Base-by-base conservation (phyloP, 1,139 yeast genomes). In the Pichia sp. region DNA sequence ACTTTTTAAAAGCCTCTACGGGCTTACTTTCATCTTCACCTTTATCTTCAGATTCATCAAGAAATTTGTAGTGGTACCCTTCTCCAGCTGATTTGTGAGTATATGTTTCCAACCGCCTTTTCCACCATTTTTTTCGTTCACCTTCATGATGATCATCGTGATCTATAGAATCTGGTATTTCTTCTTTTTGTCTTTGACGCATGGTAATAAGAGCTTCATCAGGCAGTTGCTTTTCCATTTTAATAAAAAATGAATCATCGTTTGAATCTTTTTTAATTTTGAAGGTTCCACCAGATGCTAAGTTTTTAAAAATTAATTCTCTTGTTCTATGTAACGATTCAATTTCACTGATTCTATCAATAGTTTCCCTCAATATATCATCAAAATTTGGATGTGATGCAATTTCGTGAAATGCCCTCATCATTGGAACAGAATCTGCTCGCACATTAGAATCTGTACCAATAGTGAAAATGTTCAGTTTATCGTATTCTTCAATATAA, bases 381-480 rank as follows among this genome's bases (percentile, higher is more conserved):
- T 83, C 83, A 58, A 86, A 86, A 27, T 82, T 84, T 0, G 87
- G 86, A 64, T 80, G 81, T 2, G 79, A 68, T 0, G 84, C 85
- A 47, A 86, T 83, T 59, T 86, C 95, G 52, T 84, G 80, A 63
- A 86, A 86, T 2, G 92, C 95, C 57, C 90, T 75, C 95, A 86
- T 85, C 95, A 86, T 86, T 1, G 94, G 90, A 1, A 85, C 84
- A 3, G 86, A 79, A 63, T 86, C 95, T 0, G 95, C 92, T 39
- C 85, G 69, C 3, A 86, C 95, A 50, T 82, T 72, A 0, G 89
- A 81, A 52, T 76, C 76, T 0, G 88, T 79, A 64, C 86, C 94
- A 48, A 86, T 78, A 1, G 95, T 84, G 64, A 86, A 86, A 29
- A 86, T 78, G 63, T 86, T 86, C 55, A 86, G 67, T 57, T 83